Evolutionary conservation across 768 basidiomycete species (phyloP).

Genomic region (Pluteus cervinus): DNA sequence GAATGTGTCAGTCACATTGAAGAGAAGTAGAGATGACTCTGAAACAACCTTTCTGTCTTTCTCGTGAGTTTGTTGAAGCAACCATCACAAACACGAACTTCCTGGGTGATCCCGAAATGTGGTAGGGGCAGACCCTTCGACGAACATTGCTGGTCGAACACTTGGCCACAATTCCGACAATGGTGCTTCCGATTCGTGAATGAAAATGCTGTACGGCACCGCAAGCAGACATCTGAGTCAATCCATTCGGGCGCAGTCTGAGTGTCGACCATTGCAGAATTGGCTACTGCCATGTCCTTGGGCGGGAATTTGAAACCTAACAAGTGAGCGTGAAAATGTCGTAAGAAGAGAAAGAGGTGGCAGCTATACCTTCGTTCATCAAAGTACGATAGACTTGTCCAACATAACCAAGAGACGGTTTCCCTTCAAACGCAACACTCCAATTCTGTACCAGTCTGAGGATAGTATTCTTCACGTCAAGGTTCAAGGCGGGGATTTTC

Average conservation of each 20-base stretch:
- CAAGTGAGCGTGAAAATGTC: slow-evolving; percentile 1
- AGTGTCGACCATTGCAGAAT: slow-evolving; percentile 85
- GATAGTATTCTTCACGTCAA: slow-evolving; percentile 78
- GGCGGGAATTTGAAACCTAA: slow-evolving; percentile 83
- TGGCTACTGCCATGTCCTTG: slow-evolving; percentile 60
- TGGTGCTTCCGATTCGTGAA: slow-evolving; percentile 98
- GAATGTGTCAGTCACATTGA: neutral
- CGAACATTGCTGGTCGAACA: slow-evolving; percentile 93
- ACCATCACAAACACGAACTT: slow-evolving; percentile 90
- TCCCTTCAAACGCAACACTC: slow-evolving; percentile 86
- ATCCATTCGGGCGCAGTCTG: slow-evolving; percentile 95
- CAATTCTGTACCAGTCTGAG: slow-evolving; percentile 86
- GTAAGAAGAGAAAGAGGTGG: neutral
- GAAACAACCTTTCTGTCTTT: slow-evolving; percentile 52
- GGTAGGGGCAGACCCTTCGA: slow-evolving; percentile 80
- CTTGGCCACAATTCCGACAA: slow-evolving; percentile 95
- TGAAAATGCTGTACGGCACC: slow-evolving; percentile 85
- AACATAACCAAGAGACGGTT: slow-evolving; percentile 65
- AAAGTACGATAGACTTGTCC: slow-evolving; percentile 77
- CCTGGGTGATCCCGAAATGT: slow-evolving; percentile 88
- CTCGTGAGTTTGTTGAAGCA: slow-evolving; percentile 76
- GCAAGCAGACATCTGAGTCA: slow-evolving; percentile 90
- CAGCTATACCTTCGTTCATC: slow-evolving; percentile 56
- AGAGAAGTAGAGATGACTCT: slow-evolving; percentile 12
- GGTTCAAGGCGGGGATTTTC: slow-evolving; percentile 68